Conservation (phyloP, 768 basidiomycete species). For the Trametes coccinea region DNA sequence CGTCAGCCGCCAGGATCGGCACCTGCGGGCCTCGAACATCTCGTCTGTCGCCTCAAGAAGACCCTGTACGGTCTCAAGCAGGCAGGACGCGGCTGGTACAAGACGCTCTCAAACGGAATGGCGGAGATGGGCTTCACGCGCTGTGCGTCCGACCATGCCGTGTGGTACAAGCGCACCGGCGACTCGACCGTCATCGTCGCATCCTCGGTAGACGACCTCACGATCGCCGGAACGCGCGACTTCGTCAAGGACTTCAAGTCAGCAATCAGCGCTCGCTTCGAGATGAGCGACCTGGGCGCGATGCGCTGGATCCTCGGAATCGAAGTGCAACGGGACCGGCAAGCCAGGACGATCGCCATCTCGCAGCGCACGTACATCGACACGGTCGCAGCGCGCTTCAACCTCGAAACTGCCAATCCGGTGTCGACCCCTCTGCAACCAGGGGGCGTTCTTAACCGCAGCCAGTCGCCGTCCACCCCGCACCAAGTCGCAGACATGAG, state of each 20-base stretch:
- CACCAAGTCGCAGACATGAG: conserved; percentile 10
- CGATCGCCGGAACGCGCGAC: neutral
- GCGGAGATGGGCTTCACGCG: conserved; percentile 18
- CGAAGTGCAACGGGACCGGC: conserved; percentile 18
- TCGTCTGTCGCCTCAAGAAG: neutral
- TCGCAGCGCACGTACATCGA: conserved; percentile 37
- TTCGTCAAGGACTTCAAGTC: neutral
- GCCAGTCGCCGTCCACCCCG: neutral
- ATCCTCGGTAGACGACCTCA: conserved; percentile 22
- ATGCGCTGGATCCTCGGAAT: conserved; percentile 26
- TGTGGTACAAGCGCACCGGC: neutral
- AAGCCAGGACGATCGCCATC: conserved; percentile 28
- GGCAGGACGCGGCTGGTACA: conserved; percentile 19
- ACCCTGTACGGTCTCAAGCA: conserved; percentile 25
- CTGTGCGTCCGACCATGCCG: conserved; percentile 5
- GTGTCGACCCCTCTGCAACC: conserved; percentile 24
- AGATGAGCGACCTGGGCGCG: conserved; percentile 22
- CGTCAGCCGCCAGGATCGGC: neutral
- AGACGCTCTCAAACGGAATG: conserved; percentile 2
- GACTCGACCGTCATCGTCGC: conserved; percentile 3
- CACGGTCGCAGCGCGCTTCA: conserved; percentile 29
- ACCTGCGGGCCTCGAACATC: neutral
- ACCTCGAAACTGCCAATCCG: conserved; percentile 31
- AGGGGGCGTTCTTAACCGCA: neutral
- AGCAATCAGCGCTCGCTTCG: neutral